Percentiles rank a stretch among this genome's conserved stretches.
phyloP scores from a whole-genome alignment of 108 stramenopile genomes.

The Fragilariopsis cylindrus region DNA sequence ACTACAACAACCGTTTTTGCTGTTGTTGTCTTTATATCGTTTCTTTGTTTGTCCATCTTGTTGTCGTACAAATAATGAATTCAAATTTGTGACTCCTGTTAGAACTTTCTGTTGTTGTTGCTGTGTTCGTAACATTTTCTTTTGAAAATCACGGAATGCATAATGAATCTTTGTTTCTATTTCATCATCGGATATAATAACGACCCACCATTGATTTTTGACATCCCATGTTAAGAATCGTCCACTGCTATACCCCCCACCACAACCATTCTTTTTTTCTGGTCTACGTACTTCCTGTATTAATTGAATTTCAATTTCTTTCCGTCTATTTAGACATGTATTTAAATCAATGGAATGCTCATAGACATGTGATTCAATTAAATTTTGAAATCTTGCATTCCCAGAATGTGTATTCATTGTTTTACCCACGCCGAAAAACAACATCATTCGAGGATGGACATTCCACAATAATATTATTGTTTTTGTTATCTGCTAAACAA shows the following conservation, averaged over 20 bases:
- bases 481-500: too few relatives aligned
- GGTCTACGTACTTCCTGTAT: background rate
- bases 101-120: background rate
- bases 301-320: background rate
- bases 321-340: background rate
- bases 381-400: conserved; percentile 7
- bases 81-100: background rate
- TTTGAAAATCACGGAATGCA: conserved; percentile 14
- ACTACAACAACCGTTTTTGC: background rate
- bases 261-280: background rate
- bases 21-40: background rate
- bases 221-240: conserved; percentile 13
- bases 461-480: background rate
- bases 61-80: background rate
- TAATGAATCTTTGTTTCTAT: conserved; percentile 7
- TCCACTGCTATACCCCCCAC: background rate
- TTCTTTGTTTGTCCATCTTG: background rate
- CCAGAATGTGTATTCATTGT: conserved; percentile 4
- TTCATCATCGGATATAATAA: background rate
- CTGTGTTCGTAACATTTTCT: conserved; percentile 4
- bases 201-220: conserved; percentile 6
- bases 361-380: background rate
- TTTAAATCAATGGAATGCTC: conserved; percentile 6
- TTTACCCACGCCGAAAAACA: conserved; percentile 15
- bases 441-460: conserved; percentile 9